Base-by-base conservation (phyloP, 352 stramenopile species). In the Heterotrichella gracilis region DNA sequence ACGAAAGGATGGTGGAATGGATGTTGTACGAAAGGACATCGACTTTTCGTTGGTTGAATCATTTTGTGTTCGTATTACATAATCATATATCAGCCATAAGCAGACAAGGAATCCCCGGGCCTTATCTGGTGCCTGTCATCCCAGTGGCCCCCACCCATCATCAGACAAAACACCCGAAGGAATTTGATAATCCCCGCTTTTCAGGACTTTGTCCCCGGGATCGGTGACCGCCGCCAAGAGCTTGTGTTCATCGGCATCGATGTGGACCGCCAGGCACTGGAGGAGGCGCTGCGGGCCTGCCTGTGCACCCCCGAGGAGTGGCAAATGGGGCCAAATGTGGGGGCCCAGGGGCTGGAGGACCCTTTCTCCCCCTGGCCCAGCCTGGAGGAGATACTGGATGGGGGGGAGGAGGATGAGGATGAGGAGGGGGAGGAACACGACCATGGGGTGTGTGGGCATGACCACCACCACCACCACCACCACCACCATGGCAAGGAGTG, bases 241-340 rank as follows among this genome's bases (percentile, higher is more conserved):
- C 71, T 95, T 25, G 86, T 94, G 17, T 87, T 92, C 68, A 94
- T 94, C 73, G 84, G 84, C 0, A 71, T 81, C 3, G 70, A 80
- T 25, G 69, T 86, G 53, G 79, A 90, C 22, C 81, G 82, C 24
- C 75, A 78, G 0, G 72, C 71, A 3, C 81, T 89, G 22, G 74
- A 73, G 0, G 69, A 70, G 0, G 77, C 76, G 0, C 70, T 91
- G 0, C 73, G 88, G 69, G 74, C 70, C 40, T 90, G 83, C 74
- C 70, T 91, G 25, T 66, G 87, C 0, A 81, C 77, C 3, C 82
- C 86, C 25, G 76, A 82, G 2, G 82, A 87, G 70, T 80, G 88
- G 77, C 76, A 75, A 23, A 71, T 78, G 53, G 64, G 64, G 21
- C 20, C 23, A 2, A 24, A 41, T 21, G 64, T 3, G 21, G 25